Evolutionary conservation across 352 stramenopile genomes (phyloP).

Genomic region (Phytopythium sindhum): DNA sequence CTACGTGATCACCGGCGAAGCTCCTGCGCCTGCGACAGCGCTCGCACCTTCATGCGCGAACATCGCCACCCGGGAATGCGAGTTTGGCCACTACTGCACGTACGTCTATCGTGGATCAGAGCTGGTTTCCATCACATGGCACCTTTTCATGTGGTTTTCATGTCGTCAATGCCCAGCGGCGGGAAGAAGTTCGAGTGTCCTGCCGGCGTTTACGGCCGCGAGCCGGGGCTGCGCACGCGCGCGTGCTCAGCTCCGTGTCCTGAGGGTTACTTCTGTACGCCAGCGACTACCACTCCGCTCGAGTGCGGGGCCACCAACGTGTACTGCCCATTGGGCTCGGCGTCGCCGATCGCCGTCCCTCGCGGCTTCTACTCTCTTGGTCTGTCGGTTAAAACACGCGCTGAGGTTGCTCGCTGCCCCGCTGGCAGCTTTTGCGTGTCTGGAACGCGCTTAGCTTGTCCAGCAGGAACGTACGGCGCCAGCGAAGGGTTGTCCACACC

Average conservation of each 20-base stretch:
- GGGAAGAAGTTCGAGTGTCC: constrained; percentile 41
- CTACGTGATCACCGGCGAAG: not conserved
- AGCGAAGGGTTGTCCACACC: constrained; percentile 17
- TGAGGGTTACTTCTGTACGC: constrained; percentile 59
- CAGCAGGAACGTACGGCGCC: constrained; percentile 45
- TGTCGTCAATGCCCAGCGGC: constrained; percentile 15
- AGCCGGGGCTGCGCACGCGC: constrained; percentile 26
- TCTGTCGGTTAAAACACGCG: constrained; percentile 16
- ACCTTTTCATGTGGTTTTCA: not conserved
- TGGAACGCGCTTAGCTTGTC: constrained; percentile 41
- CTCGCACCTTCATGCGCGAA: not conserved
- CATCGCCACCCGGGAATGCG: constrained; percentile 23
- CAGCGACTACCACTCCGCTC: constrained; percentile 28
- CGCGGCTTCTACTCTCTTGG: constrained; percentile 47
- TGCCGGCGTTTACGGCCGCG: constrained; percentile 55
- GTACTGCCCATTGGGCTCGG: constrained; percentile 65
- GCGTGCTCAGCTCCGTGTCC: constrained; percentile 58
- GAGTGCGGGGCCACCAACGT: constrained; percentile 35
- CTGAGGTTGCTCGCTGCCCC: constrained; percentile 38
- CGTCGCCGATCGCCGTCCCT: constrained; percentile 20
- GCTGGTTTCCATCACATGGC: not conserved
- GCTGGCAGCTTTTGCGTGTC: constrained; percentile 54
- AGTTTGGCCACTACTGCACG: constrained; percentile 61
- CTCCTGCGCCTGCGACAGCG: too few species aligned
- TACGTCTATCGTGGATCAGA: constrained; percentile 13